Evolutionary conservation across 768 basidiomycete species (phyloP).

Genomic region (Lactarius pseudohatsudake): DNA sequence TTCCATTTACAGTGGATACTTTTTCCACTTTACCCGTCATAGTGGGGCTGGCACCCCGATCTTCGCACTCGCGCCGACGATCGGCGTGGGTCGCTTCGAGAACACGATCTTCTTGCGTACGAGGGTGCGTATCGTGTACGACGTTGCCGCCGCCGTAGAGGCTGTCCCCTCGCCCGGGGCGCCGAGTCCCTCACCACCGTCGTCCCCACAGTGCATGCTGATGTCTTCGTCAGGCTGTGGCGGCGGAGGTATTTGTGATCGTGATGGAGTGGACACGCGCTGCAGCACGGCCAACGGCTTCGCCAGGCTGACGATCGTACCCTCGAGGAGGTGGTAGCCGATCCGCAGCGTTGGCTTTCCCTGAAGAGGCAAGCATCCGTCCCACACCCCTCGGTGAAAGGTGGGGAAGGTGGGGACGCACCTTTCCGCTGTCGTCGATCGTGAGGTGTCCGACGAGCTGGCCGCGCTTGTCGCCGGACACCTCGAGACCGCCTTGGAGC

Average conservation of each 20-base stretch:
- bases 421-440: constrained; percentile 54
- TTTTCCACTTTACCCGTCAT: constrained; percentile 4
- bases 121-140: constrained; percentile 51
- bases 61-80: constrained; percentile 39
- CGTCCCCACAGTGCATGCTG: constrained; percentile 32
- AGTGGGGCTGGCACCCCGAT: constrained; percentile 10
- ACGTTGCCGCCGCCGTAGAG: constrained; percentile 30
- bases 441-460: constrained; percentile 77
- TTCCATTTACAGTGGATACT: background rate
- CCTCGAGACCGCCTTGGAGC: constrained; percentile 79
- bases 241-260: background rate
- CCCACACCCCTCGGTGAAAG: background rate
- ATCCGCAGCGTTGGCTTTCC: constrained; percentile 77
- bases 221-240: constrained; percentile 6
- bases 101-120: constrained; percentile 84
- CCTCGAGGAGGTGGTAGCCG: constrained; percentile 90
- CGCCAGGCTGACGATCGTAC: constrained; percentile 69
- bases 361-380: constrained; percentile 38
- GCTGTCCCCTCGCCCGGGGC: background rate
- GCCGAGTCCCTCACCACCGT: constrained; percentile 18
- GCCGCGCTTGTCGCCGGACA: constrained; percentile 65
- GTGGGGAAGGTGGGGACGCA: constrained; percentile 35
- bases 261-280: constrained; percentile 36
- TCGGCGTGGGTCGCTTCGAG: constrained; percentile 78
- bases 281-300: constrained; percentile 83